Evolutionary conservation across 83 land plant species (phyloP).

Genomic region (Picea abies): DNA sequence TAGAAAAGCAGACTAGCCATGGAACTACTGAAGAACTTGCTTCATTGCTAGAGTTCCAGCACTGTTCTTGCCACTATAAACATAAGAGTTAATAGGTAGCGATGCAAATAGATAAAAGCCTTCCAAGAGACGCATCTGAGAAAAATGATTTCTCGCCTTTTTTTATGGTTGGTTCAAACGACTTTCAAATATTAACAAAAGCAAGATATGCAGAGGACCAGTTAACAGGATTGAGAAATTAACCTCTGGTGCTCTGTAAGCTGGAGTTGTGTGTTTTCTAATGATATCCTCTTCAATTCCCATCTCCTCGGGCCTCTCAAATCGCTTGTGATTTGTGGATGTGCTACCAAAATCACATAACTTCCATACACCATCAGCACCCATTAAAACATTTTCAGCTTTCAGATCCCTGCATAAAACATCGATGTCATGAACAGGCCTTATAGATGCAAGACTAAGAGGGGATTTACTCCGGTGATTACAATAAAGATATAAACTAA

Average conservation of each 20-base stretch:
- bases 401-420: constrained; percentile 78
- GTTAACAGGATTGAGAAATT: background rate
- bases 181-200: background rate
- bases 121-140: background rate
- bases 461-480: background rate
- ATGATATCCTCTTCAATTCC: constrained; percentile 98
- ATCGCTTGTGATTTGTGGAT: constrained; percentile 95
- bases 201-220: background rate
- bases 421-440: background rate
- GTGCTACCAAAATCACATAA: constrained; percentile 99
- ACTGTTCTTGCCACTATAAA: constrained; percentile 7
- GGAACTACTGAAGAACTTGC: background rate
- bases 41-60: background rate
- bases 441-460: background rate
- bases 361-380: constrained; percentile 94
- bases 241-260: constrained; percentile 99
- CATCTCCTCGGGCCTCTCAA: constrained; percentile 97
- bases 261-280: constrained; percentile 99
- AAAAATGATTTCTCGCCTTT: background rate
- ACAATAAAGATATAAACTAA: background rate
- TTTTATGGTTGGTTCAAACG: background rate
- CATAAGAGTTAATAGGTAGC: background rate
- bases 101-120: background rate
- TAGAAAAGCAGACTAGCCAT: background rate
- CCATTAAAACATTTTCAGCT: constrained; percentile 92